Evolutionary conservation across 2,329 filamentous ascomycete species (phyloP), one percentile per base, ranked within the genome.

Genomic region (Penicillium sclerotigenum): DNA sequence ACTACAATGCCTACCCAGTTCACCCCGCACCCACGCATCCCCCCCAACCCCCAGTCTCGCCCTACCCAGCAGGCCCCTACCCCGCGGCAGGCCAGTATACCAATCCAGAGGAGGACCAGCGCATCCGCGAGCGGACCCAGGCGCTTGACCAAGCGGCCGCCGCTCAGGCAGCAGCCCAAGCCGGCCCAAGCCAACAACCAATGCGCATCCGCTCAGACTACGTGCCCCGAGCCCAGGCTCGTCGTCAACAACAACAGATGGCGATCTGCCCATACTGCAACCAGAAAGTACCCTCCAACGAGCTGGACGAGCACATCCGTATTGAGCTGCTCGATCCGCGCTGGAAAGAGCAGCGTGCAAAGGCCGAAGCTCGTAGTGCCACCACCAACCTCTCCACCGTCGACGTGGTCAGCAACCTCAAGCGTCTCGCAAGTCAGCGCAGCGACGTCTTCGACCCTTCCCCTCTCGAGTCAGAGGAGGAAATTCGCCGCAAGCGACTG

Each of bases 201-300:
- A 92, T 96, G 85, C 93, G 92, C 73, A 97, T 97, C 71, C 88
- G 91, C 70, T 89, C 90, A 71, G 93, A 96, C 74, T 96, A 97
- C 71, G 88, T 96, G 18, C 92, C 93, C 0, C 86, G 90, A 48
- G 91, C 91, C 2, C 87, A 90, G 41, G 86, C 87, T 54, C 83
- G 87, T 69, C 82, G 85, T 28, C 86, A 87, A 45, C 87, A 85
- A 69, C 83, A 81, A 71, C 65, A 70, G 34, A 76, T 69, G 36
- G 88, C 87, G 4, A 79, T 96, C 55, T 97, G 93, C 72, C 92
- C 92, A 55, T 96, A 96, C 75, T 97, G 94, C 80, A 88, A 90
- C 65, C 90, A 96, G 76, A 86, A 90, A 64, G 91, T 97, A 57
- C 90, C 91, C 8, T 85, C 90, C 66, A 85, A 88, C 66, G 93